These are phyloP conservation scores for Ophidiomyces ophidiicola DNA, from an alignment of 2,329 filamentous ascomycete genomes.

Conservation along the genomic window DNA sequence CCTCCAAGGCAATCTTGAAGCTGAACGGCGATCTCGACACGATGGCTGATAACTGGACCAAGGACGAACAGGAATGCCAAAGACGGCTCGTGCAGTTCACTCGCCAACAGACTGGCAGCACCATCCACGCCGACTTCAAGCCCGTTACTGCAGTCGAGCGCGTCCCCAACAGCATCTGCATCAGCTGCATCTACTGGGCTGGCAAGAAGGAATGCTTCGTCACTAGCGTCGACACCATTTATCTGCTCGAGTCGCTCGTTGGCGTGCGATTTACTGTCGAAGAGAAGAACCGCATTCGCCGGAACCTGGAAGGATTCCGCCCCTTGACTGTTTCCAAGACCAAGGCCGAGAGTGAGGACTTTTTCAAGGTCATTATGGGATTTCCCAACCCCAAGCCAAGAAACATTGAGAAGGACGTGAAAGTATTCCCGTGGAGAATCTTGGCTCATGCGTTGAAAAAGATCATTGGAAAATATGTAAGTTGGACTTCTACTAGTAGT, in stretches of 20 bases:
- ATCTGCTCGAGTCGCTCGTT: slow-evolving; percentile 82
- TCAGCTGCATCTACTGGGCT: slow-evolving; percentile 96
- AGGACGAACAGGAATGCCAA: slow-evolving; percentile 66
- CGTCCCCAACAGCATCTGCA: slow-evolving; percentile 72
- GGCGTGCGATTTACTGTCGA: slow-evolving; percentile 82
- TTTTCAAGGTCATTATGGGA: slow-evolving; percentile 98
- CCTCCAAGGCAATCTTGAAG: slow-evolving; percentile 72
- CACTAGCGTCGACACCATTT: slow-evolving; percentile 93
- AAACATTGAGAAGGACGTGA: slow-evolving; percentile 98
- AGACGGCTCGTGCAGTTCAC: slow-evolving; percentile 81
- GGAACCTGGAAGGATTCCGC: slow-evolving; percentile 88
- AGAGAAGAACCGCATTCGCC: slow-evolving; percentile 94
- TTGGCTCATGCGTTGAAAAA: slow-evolving; percentile 81
- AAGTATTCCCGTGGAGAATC: slow-evolving; percentile 95
- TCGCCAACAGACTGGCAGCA: slow-evolving; percentile 68
- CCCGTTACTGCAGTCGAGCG: slow-evolving; percentile 68
- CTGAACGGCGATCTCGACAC: slow-evolving; percentile 71
- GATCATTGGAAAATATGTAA: slow-evolving; percentile 92
- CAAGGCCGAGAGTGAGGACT: slow-evolving; percentile 84
- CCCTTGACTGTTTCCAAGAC: slow-evolving; percentile 88
- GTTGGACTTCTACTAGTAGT: slow-evolving; percentile 30
- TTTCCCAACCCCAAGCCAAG: slow-evolving; percentile 90
- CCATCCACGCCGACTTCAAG: slow-evolving; percentile 67
- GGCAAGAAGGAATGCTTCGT: slow-evolving; percentile 85
- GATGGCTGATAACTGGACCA: slow-evolving; percentile 74